These are phyloP conservation scores for Arthrobotrys pseudoclavata DNA, from an alignment of 2,329 filamentous ascomycete species.

Conservation along the genomic window DNA sequence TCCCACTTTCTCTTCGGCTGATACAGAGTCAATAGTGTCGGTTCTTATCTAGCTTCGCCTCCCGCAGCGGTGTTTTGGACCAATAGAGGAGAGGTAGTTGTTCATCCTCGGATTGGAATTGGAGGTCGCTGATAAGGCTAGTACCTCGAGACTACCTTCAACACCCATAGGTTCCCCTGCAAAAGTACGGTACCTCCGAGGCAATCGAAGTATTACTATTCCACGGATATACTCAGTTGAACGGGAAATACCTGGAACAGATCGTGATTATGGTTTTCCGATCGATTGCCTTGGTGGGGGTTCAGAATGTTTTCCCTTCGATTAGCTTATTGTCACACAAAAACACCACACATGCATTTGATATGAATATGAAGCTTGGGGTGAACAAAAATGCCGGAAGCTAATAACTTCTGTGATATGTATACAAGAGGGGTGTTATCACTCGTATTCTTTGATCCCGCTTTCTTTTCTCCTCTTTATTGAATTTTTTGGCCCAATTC, in stretches of 20 bases:
- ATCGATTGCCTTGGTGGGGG: conserved; percentile 22
- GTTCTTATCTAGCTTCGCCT: conserved; percentile 14
- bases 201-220: neutral
- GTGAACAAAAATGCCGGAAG: neutral
- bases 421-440: conserved; percentile 1
- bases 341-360: conserved; percentile 7
- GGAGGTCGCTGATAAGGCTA: conserved; percentile 23
- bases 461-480: neutral
- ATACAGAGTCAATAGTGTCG: neutral
- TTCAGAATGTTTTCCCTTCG: neutral
- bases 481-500: neutral
- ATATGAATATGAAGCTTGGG: conserved; percentile 1
- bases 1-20: conserved; percentile 14
- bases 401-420: conserved; percentile 5
- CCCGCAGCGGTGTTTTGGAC: neutral
- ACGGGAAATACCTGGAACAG: neutral
- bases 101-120: conserved; percentile 19
- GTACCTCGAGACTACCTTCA: conserved; percentile 18
- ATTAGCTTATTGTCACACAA: conserved; percentile 16
- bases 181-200: conserved; percentile 16
- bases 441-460: neutral
- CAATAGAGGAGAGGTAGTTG: conserved; percentile 5
- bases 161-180: neutral
- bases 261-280: conserved; percentile 15
- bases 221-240: conserved; percentile 17